Percentiles rank a stretch among this genome's conserved stretches.
phyloP scores from a whole-genome alignment of 1,139 yeast genomes.

The Protomyces lactucae-debilis region DNA sequence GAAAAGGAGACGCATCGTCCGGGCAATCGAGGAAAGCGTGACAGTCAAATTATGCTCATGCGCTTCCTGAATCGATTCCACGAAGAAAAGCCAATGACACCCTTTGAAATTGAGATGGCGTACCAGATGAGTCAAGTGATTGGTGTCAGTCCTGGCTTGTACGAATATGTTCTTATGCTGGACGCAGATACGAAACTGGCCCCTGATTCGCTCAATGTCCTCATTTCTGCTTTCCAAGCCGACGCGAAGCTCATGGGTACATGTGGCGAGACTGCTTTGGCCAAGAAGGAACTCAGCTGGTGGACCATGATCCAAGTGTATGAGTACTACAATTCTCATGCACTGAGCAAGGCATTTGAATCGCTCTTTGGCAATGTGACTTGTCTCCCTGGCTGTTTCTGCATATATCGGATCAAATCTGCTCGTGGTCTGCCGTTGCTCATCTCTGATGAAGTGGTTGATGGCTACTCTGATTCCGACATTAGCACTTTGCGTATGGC shows the following conservation, averaged over 20 bases:
- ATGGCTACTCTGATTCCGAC: slow-evolving; percentile 41
- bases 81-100: slow-evolving; percentile 44
- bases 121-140: slow-evolving; percentile 45
- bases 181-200: slow-evolving; percentile 46
- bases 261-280: slow-evolving; percentile 45
- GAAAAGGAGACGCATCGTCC: slow-evolving; percentile 44
- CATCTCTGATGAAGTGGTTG: slow-evolving; percentile 41
- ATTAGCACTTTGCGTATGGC: slow-evolving; percentile 39
- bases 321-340: slow-evolving; percentile 46
- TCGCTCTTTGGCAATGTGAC: slow-evolving; percentile 45
- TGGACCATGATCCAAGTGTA: slow-evolving; percentile 46
- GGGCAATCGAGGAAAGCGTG: slow-evolving; percentile 47
- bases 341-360: slow-evolving; percentile 45
- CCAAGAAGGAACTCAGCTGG: slow-evolving; percentile 42
- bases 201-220: slow-evolving; percentile 40
- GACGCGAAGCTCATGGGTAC: slow-evolving; percentile 43
- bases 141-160: slow-evolving; percentile 45
- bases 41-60: slow-evolving; percentile 44
- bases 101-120: slow-evolving; percentile 44
- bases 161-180: slow-evolving; percentile 44
- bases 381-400: slow-evolving; percentile 46
- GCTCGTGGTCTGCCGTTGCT: slow-evolving; percentile 41
- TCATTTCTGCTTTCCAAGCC: slow-evolving; percentile 41
- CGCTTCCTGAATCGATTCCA: slow-evolving; percentile 45
- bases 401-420: slow-evolving; percentile 41